A percentile compares a stretch with the other conserved stretches of the same genome.
phyloP scores from a whole-genome alignment of 2,329 filamentous ascomycete species.

The Tolypocladium cylindrosporum region DNA sequence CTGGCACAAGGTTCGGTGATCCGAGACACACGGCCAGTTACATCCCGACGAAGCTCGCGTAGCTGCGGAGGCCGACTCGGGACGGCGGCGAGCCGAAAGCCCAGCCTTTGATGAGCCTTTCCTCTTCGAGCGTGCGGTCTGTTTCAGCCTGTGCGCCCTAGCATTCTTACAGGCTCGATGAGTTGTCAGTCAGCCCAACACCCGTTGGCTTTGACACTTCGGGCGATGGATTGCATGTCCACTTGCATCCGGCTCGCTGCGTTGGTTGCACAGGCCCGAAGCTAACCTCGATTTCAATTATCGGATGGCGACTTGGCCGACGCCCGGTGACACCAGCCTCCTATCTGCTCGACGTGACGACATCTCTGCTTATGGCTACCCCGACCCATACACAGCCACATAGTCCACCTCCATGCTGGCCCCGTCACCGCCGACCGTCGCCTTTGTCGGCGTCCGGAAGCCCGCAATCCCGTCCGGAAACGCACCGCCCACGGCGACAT shows the following conservation, averaged over 20 bases:
- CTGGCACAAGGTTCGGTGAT: neutral
- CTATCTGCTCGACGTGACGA: neutral
- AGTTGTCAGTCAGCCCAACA: neutral
- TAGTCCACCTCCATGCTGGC: slow-evolving; percentile 28
- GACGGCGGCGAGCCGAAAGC: neutral
- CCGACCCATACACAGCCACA: slow-evolving; percentile 22
- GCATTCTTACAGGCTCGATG: neutral
- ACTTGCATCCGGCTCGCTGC: neutral
- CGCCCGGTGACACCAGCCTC: neutral
- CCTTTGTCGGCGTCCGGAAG: slow-evolving; percentile 19
- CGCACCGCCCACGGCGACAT: slow-evolving; percentile 28
- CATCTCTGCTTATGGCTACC: no score
- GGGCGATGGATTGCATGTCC: neutral
- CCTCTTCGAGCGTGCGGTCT: neutral
- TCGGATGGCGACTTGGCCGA: neutral
- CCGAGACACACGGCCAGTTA: neutral
- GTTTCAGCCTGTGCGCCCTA: neutral
- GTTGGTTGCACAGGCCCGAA: neutral
- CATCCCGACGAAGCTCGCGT: neutral
- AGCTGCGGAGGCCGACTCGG: neutral
- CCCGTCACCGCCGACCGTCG: slow-evolving; percentile 19
- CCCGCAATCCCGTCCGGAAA: slow-evolving; percentile 24
- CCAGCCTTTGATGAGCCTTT: neutral
- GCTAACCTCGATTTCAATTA: neutral
- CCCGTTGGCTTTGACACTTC: neutral